Evolutionary conservation across 2,329 filamentous ascomycete species (phyloP).

Genomic region (Colletotrichum sp.): DNA sequence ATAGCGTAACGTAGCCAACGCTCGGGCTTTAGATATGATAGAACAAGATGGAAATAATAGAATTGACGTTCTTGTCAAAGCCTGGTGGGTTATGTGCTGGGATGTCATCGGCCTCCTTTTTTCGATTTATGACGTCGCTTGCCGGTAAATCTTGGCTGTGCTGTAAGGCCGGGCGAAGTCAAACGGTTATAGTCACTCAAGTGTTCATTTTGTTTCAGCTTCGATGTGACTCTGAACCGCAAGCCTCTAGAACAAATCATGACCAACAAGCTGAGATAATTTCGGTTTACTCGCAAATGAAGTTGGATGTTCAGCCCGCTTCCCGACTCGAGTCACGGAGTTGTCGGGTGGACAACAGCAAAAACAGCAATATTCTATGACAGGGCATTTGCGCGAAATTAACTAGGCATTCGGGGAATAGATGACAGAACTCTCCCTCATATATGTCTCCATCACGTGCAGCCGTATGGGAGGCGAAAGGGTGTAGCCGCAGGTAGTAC

Average conservation of each 20-base stretch:
- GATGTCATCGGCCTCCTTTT: neutral
- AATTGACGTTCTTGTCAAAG: neutral
- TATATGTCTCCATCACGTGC: neutral
- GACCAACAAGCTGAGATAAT: neutral
- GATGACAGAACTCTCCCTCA: neutral
- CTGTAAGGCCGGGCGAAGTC: neutral
- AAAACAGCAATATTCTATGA: neutral
- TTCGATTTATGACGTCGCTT: neutral
- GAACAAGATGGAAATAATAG: neutral
- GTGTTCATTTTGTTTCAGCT: slow-evolving; percentile 31
- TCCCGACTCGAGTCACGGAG: neutral
- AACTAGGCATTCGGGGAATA: neutral
- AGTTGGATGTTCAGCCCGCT: neutral
- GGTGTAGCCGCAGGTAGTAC: neutral
- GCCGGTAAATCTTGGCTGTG: neutral
- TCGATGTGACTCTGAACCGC: neutral
- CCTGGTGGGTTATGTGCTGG: neutral
- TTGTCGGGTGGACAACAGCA: neutral
- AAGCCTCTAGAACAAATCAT: neutral
- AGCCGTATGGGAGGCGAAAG: neutral
- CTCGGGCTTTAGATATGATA: neutral
- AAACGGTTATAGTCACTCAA: neutral
- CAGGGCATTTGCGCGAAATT: neutral
- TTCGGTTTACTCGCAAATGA: neutral
- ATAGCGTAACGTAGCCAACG: neutral